Conservation (phyloP, 306 rosid genomes). For the Ziziphus jujuba region DNA sequence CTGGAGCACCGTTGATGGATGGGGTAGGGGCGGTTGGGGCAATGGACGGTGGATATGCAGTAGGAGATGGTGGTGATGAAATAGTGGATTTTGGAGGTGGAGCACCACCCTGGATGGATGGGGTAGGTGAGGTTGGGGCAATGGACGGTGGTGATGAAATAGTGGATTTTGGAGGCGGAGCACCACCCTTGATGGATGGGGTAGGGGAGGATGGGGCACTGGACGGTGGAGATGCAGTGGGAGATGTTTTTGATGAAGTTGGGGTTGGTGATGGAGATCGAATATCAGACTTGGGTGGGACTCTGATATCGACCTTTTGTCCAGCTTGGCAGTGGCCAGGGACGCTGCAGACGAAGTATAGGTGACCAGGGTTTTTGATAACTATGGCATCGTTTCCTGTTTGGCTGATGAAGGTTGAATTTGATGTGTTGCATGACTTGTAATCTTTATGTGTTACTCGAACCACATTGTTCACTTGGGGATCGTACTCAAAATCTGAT, state of each 20-base stretch:
- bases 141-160: too few relatives aligned
- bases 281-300: background rate
- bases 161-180: too few relatives aligned
- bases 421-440: constrained; percentile 19
- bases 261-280: background rate
- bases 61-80: too few relatives aligned
- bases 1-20: background rate
- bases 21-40: too few relatives aligned
- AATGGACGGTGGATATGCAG: too few relatives aligned
- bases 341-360: constrained; percentile 36
- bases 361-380: constrained; percentile 19
- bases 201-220: background rate
- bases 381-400: constrained; percentile 23
- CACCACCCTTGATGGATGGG: too few relatives aligned
- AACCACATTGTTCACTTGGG: constrained; percentile 18
- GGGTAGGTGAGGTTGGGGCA: background rate
- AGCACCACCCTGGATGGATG: background rate
- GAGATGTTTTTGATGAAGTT: background rate
- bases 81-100: too few relatives aligned
- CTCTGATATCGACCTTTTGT: constrained; percentile 38
- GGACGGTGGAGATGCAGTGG: background rate
- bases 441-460: constrained; percentile 26
- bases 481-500: constrained; percentile 32
- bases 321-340: constrained; percentile 26
- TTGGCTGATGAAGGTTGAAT: constrained; percentile 9